Percentiles rank a stretch among this genome's conserved stretches.
phyloP scores from a whole-genome alignment of 495 filamentous ascomycete species.

The Talaromyces trachyspermus region DNA sequence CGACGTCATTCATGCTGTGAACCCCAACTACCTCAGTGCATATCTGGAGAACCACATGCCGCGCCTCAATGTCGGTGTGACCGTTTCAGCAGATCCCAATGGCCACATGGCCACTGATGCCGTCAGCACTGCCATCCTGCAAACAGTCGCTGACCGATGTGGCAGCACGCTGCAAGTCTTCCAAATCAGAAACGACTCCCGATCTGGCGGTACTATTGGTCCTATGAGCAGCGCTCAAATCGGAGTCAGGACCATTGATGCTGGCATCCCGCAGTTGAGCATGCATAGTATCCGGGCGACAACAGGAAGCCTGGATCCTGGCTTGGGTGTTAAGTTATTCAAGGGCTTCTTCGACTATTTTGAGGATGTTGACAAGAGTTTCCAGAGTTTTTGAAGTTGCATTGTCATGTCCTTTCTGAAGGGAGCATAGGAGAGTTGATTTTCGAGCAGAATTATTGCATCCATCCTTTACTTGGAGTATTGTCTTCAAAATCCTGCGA shows the following conservation, averaged over 20 bases:
- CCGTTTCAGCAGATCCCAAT: slow-evolving; percentile 79
- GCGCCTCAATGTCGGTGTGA: slow-evolving; percentile 80
- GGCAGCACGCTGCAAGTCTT: slow-evolving; percentile 74
- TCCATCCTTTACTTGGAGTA: too few relatives aligned
- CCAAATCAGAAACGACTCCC: slow-evolving; percentile 86
- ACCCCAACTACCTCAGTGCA: slow-evolving; percentile 79
- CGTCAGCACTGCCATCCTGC: slow-evolving; percentile 68
- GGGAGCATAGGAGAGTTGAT: too few relatives aligned
- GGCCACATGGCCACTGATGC: slow-evolving; percentile 91
- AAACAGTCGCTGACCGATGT: slow-evolving; percentile 62
- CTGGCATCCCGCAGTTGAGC: slow-evolving; percentile 82
- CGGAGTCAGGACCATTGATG: slow-evolving; percentile 81
- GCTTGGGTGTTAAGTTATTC: slow-evolving; percentile 80
- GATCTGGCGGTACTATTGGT: slow-evolving; percentile 89
- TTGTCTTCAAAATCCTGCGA: too few relatives aligned
- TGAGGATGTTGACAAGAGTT: slow-evolving; percentile 82
- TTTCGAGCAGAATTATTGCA: too few relatives aligned
- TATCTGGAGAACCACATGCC: slow-evolving; percentile 84
- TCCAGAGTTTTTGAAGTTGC: slow-evolving; percentile 41
- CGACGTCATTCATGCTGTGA: slow-evolving; percentile 89
- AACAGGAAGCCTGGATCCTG: slow-evolving; percentile 78
- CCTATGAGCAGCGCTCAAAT: slow-evolving; percentile 78
- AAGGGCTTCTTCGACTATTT: slow-evolving; percentile 84
- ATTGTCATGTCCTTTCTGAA: not conserved
- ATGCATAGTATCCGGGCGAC: slow-evolving; percentile 96